Evolutionary conservation across 2,329 filamentous ascomycete genomes (phyloP).

Genomic region (Malbranchea cinnamomea): DNA sequence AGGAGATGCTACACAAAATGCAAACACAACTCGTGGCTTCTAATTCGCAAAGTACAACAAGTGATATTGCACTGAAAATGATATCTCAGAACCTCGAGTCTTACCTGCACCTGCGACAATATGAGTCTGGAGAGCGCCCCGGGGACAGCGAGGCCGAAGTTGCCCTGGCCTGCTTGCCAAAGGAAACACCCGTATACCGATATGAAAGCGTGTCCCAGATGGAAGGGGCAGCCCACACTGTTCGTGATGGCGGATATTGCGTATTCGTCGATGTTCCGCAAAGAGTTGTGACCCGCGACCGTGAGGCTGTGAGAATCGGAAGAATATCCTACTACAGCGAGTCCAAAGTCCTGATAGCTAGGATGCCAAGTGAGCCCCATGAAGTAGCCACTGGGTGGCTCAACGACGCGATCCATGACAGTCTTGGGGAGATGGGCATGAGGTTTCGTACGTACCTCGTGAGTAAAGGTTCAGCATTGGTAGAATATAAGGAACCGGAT

Average conservation of each 20-base stretch:
- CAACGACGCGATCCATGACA: background rate
- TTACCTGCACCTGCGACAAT: constrained; percentile 1
- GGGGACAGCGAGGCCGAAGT: constrained; percentile 3
- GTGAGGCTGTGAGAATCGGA: background rate
- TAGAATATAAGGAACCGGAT: constrained; percentile 5
- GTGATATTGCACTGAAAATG: background rate
- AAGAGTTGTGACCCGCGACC: background rate
- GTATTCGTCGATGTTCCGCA: constrained; percentile 4
- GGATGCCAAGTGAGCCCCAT: constrained; percentile 3
- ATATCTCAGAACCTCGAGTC: constrained; percentile 1
- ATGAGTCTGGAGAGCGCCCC: background rate
- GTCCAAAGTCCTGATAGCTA: constrained; percentile 1
- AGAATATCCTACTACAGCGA: background rate
- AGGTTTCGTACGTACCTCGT: background rate
- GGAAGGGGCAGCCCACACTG: constrained; percentile 3
- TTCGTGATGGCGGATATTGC: constrained; percentile 5
- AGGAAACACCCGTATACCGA: constrained; percentile 5
- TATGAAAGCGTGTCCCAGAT: constrained; percentile 6
- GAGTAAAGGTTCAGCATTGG: background rate
- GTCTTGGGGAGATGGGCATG: constrained; percentile 1
- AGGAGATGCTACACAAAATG: too few species aligned
- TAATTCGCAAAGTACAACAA: background rate
- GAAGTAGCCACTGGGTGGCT: constrained; percentile 3
- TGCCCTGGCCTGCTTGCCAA: constrained; percentile 3
- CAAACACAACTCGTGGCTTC: too few species aligned